These are phyloP conservation scores for Emericellopsis atlantica DNA, from an alignment of 2,329 filamentous ascomycete genomes.

Conservation along the genomic window DNA sequence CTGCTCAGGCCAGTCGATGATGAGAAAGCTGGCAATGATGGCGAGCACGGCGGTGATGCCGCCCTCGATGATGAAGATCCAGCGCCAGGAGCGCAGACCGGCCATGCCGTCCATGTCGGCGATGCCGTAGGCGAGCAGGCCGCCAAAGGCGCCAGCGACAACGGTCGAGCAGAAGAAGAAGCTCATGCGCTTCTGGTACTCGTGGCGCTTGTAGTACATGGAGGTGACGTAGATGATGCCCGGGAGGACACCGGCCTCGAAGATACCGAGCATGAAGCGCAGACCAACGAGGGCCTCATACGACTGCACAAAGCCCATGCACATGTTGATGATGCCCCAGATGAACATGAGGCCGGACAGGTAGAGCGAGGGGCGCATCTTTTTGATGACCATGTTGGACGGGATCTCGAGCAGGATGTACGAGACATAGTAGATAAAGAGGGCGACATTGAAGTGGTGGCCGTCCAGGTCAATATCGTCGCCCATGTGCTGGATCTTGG, in stretches of 20 bases:
- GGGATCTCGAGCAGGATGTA: constrained; percentile 32
- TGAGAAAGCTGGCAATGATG: constrained; percentile 19
- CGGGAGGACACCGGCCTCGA: constrained; percentile 27
- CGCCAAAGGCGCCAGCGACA: constrained; percentile 27
- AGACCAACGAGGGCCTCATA: constrained; percentile 18
- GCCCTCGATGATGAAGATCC: constrained; percentile 43
- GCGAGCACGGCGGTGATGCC: constrained; percentile 22
- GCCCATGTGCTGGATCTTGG: constrained; percentile 27
- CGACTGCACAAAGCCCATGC: constrained; percentile 22
- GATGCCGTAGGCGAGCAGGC: constrained; percentile 30
- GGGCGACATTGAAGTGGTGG: constrained; percentile 28
- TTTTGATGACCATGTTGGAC: constrained; percentile 31
- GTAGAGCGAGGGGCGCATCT: constrained; percentile 23
- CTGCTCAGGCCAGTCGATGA: constrained; percentile 24
- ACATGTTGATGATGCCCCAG: constrained; percentile 25
- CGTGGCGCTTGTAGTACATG: constrained; percentile 16
- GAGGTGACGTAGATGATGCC: constrained; percentile 15
- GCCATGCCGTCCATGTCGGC: constrained; percentile 27
- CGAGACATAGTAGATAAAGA: constrained; percentile 24
- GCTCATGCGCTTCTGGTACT: constrained; percentile 14
- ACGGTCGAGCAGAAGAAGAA: constrained; percentile 22
- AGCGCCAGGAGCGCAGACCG: constrained; percentile 30
- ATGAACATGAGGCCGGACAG: constrained; percentile 23
- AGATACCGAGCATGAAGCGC: constrained; percentile 24
- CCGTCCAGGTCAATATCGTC: constrained; percentile 26